Evolutionary conservation across 495 filamentous ascomycete genomes (phyloP).

Genomic region (Ascobolus immersus): DNA sequence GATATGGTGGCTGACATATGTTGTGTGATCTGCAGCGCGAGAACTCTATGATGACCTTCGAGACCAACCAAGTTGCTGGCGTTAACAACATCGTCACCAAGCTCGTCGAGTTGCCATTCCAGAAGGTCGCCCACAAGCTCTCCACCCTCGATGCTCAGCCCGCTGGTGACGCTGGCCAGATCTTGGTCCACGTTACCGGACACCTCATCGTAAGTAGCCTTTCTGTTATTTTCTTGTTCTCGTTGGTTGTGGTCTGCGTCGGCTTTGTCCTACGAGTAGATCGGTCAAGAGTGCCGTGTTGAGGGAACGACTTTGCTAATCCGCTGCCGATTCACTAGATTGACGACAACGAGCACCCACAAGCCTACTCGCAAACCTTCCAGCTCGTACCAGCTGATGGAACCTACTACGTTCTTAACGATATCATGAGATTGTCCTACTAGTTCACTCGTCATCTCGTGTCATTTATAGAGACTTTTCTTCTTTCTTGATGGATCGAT

Average conservation of each 20-base stretch:
- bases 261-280: not conserved
- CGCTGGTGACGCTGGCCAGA: constrained; percentile 28
- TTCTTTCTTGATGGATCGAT: too few relatives aligned
- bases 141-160: constrained; percentile 56
- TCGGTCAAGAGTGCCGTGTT: too few relatives aligned
- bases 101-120: constrained; percentile 61
- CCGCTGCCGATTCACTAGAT: too few relatives aligned
- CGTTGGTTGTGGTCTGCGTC: too few relatives aligned
- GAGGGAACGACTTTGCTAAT: not conserved
- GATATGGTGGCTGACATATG: constrained; percentile 1
- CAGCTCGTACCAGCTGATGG: constrained; percentile 50
- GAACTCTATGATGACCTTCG: constrained; percentile 81
- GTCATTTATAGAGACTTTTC: too few relatives aligned
- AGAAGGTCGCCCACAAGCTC: constrained; percentile 45
- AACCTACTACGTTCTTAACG: constrained; percentile 69
- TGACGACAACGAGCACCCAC: constrained; percentile 53
- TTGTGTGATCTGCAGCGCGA: constrained; percentile 31
- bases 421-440: constrained; percentile 71
- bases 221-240: not conserved
- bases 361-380: constrained; percentile 71
- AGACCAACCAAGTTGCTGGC: constrained; percentile 36
- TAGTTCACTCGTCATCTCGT: too few relatives aligned
- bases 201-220: constrained; percentile 39
- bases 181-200: constrained; percentile 68
- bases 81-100: constrained; percentile 42